Conservation (phyloP, 1,284 basidiomycete genomes). For the Amylostereum chailletii region DNA sequence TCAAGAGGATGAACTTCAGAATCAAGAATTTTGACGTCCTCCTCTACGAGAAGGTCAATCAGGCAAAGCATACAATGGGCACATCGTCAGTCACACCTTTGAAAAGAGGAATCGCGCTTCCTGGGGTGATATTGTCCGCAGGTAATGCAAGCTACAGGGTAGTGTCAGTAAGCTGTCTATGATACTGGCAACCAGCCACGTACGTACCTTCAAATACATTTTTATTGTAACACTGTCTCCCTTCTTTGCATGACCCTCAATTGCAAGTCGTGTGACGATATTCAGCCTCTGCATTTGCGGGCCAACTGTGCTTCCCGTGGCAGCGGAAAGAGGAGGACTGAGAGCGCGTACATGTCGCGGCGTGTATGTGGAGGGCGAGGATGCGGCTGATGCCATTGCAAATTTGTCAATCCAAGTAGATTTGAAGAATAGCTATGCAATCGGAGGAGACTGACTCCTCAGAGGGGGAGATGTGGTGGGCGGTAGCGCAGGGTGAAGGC, state of each 20-base stretch:
- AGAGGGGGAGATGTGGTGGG: background rate
- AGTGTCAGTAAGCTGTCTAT: constrained; percentile 4
- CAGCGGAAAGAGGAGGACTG: constrained; percentile 33
- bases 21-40: constrained; percentile 62
- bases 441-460: too few species aligned
- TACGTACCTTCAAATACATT: constrained; percentile 66
- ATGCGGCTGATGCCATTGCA: constrained; percentile 1
- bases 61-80: background rate
- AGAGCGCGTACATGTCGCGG: constrained; percentile 26
- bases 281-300: constrained; percentile 43
- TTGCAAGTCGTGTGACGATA: constrained; percentile 61
- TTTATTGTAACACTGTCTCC: constrained; percentile 58
- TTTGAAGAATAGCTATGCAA: too few species aligned
- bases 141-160: constrained; percentile 53
- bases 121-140: constrained; percentile 51
- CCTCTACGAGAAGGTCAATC: constrained; percentile 39
- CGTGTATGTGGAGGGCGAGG: constrained; percentile 6
- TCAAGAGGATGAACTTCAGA: constrained; percentile 71
- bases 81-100: constrained; percentile 37
- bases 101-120: constrained; percentile 62
- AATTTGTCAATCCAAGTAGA: too few species aligned
- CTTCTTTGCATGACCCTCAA: constrained; percentile 64
- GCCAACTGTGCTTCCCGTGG: constrained; percentile 22
- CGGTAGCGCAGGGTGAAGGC: background rate
- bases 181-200: background rate